Evolutionary conservation across 1,284 basidiomycete species (phyloP), one percentile per base, ranked within the genome.

Genomic region (Cryptococcus wingfieldii): DNA sequence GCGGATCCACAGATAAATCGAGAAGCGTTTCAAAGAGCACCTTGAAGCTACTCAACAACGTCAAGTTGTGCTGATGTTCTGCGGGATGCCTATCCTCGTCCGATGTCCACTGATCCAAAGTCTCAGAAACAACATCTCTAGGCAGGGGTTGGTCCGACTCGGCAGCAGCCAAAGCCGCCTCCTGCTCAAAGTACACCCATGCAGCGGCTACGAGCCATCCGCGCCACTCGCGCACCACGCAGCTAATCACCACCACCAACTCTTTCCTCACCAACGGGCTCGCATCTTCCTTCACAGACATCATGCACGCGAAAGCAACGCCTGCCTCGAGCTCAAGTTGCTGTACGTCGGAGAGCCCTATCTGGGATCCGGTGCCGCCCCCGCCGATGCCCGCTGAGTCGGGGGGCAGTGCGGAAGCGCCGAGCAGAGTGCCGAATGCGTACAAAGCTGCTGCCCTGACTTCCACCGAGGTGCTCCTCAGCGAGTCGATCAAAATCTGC

Each of bases 231-330:
- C 91, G 89, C 14, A 95, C 93, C 23, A 98, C 80, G 64, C 91
- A 91, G 65, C 90, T 94, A 51, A 98, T 86, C 42, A 98, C 82
- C 38, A 97, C 84, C 38, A 98, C 82, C 12, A 98, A 80, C 74
- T 98, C 96, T 77, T 97, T 97, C 60, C 96, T 81, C 7, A 95
- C 94, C 84, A 97, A 89, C 0, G 96, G 95, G 60, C 89, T 93
- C 3, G 90, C 95, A 71, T 98, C 95, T 54, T 93, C 90, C 74
- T 90, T 90, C 59, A 92, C 88, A 1, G 77, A 75, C 47, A 90
- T 85, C 46, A 81, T 77, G 43, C 78, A 78, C 9, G 80, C 80
- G 59, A 80, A 80, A 5, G 80, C 81, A 34, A 83, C 71, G 16
- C 81, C 82, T 18, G 83, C 76, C 63, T 83, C 83, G 41, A 83